Evolutionary conservation across 208 protist genomes (phyloP), one percentile per base, ranked within the genome.

Genomic region (Herpetomonas tarakana): DNA sequence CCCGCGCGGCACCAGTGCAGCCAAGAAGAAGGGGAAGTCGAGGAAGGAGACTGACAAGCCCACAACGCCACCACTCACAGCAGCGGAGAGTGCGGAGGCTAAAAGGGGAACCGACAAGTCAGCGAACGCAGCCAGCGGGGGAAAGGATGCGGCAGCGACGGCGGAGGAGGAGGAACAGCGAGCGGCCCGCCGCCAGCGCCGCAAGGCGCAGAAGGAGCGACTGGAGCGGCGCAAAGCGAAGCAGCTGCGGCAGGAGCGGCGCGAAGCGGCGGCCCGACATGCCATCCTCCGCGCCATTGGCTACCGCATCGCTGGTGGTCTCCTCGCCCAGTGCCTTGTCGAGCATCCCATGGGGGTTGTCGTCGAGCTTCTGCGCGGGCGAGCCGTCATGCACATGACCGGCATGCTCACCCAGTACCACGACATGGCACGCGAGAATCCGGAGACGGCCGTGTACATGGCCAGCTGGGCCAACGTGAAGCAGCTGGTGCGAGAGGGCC

Each of bases 271-370:
- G 44, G 74, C 63, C 62, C 62, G 68, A 9, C 35, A 53, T 22
- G 58, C 63, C 44, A 72, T 93, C n/a, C 51, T 91, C 28, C 84
- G 88, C 7, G 79, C 81, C 25, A 92, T 94, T 49, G 60, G 83
- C 12, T 94, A 88, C 65, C 88, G 88, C 26, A 76, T 94, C 2
- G 54, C 70, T 0, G 76, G 71, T 16, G 58, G 76, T 1, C 71
- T 94, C 6, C 51, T 77, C 25, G 74, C 88, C 22, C 78, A 91
- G 55, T 78, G 76, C 47, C 18, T 88, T 1, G 76, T 91, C 14
- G 81, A 91, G 49, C 88, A 94, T 54, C 85, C 88, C 7, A 46
- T 92, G 24, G 56, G 58, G 19, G 83, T 94, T 45, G 30, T 87
- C 26, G 70, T 83, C 19, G 83, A 86, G 53, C 67, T 92, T 27